phyloP scores from a whole-genome alignment of 495 filamentous ascomycete species.

The Patellaria atrata region DNA sequence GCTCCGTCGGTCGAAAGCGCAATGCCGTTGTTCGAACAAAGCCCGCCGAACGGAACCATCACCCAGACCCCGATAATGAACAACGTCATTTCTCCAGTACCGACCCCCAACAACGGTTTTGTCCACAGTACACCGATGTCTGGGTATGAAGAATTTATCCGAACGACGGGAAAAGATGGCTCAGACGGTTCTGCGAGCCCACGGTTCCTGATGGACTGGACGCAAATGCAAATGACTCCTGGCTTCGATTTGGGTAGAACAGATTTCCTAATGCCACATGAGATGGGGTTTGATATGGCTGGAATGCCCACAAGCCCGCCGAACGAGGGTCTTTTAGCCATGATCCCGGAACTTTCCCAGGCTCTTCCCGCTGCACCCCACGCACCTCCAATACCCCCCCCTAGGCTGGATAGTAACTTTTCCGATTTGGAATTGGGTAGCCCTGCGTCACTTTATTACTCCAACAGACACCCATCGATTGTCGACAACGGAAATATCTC shows the following conservation, averaged over 20 bases:
- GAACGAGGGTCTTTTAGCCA: conserved; percentile 16
- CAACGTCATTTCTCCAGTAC: conserved; percentile 21
- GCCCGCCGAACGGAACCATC: conserved; percentile 19
- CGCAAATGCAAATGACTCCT: conserved; percentile 22
- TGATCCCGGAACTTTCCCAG: conserved; percentile 23
- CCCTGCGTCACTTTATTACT: conserved; percentile 19
- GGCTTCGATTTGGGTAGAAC: conserved; percentile 24
- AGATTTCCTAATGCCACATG: conserved; percentile 22
- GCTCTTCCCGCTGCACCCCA: conserved; percentile 17
- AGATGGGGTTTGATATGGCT: conserved; percentile 29
- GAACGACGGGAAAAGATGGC: conserved; percentile 12
- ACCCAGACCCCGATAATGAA: too few species aligned
- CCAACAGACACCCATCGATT: conserved; percentile 15
- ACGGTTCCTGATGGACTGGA: conserved; percentile 28
- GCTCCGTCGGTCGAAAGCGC: conserved; percentile 13
- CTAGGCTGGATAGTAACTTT: conserved; percentile 23
- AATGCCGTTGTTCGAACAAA: conserved; percentile 22
- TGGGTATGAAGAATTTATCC: conserved; percentile 23
- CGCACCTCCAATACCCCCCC: conserved; percentile 22
- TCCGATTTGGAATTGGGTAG: conserved; percentile 24
- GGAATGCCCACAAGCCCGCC: conserved; percentile 22
- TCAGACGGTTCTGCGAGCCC: conserved; percentile 23
- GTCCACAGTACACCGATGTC: conserved; percentile 24
- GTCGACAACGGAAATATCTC: conserved; percentile 29
- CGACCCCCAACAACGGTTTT: conserved; percentile 21